These are phyloP conservation scores for Galerina sulciceps DNA, from an alignment of 768 basidiomycete species.

Conservation along the genomic window DNA sequence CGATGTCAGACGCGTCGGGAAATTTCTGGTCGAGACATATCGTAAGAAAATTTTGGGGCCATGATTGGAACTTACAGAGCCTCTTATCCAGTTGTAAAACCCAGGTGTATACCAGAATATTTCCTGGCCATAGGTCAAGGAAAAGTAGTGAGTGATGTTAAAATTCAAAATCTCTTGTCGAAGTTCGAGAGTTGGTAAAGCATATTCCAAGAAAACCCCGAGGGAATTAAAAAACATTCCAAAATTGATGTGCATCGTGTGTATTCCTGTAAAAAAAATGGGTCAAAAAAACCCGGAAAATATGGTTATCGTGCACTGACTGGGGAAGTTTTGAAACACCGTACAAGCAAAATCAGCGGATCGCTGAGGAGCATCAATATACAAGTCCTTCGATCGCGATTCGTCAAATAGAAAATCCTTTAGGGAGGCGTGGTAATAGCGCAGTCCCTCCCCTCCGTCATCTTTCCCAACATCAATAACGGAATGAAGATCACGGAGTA, in stretches of 20 bases:
- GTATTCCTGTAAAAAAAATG: not conserved
- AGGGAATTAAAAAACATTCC: not conserved
- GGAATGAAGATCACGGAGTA: conserved; percentile 5
- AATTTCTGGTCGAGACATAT: too few relatives aligned
- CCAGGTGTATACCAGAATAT: too few relatives aligned
- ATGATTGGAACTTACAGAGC: too few relatives aligned
- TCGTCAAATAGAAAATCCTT: conserved; percentile 6
- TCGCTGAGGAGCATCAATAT: not conserved
- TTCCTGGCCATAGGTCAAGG: not conserved
- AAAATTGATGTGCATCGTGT: not conserved
- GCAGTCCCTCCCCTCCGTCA: not conserved
- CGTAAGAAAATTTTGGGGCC: too few relatives aligned
- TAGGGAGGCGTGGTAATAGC: conserved; percentile 7
- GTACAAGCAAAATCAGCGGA: not conserved
- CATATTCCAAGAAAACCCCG: not conserved
- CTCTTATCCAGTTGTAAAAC: too few relatives aligned
- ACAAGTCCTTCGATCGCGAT: not conserved
- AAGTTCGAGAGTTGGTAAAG: not conserved
- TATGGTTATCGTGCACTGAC: not conserved
- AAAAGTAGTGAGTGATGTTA: not conserved
- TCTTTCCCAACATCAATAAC: not conserved
- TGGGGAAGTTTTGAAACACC: not conserved
- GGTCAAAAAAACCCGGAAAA: too few relatives aligned
- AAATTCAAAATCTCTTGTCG: not conserved
- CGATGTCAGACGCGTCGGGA: too few relatives aligned